Base-by-base conservation (phyloP, 2,329 filamentous ascomycete genomes). In the Clarireedia monteithiana region DNA sequence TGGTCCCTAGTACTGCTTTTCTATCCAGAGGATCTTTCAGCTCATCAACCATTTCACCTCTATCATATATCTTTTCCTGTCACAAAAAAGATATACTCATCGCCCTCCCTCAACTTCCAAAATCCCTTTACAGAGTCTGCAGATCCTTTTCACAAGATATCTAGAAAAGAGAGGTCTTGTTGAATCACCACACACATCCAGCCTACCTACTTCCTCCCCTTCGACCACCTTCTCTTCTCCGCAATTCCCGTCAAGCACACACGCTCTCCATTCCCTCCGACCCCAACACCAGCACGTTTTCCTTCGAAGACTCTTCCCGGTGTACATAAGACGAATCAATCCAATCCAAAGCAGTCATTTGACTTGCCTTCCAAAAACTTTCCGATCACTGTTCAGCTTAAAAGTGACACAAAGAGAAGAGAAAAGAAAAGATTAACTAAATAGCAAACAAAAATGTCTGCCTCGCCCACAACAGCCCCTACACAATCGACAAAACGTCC, bases 401-500 rank as follows among this genome's bases (percentile, higher is more conserved):
- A 23, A 34, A 48, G 52, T 48, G 44, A 54, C 38, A 49, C 44
- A 42, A 42, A 48, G 6, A 42, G 15, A 50, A 27, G 14, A 54
- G 15, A 27, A 42, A 27, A 48, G 26, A 30, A 20, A 48, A 39
- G 14, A 20, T 70, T 69, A 68, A 69, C 63, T 61, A 49, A 50
- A 65, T 70, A 68, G 74, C 74, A 70, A 67, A 64, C 74, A 30
- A 82, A 72, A 66, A 91, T 91, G 88, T 91, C 88, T 75, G 81
- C 86, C 61, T 90, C 82, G 63, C 83, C 82, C 60, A 77, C 78
- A 59, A 72, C 75, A 58, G 73, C 74, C 60, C 82, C 83, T 50
- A 86, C 84, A 58, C 83, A 89, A 69, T 85, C 83, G 66, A 77
- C 82, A 61, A 99, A 99, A 82, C 91, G 94, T 69, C 94, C 94